Conservation (phyloP, 208 protist genomes). For the Novymonas esmeraldas region DNA sequence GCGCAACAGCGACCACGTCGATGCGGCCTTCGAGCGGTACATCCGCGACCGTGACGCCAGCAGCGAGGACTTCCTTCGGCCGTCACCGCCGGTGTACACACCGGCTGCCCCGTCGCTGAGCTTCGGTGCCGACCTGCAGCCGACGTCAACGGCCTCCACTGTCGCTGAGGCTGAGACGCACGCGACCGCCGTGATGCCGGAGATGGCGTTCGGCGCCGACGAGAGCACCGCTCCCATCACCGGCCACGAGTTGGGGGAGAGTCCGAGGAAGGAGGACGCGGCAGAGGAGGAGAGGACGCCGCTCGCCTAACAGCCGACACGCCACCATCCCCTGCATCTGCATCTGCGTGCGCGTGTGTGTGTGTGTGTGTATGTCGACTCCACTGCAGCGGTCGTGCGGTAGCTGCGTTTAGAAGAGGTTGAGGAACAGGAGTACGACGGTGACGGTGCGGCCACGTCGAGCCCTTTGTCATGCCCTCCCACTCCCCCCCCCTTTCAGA, state of each 20-base stretch:
- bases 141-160: background rate
- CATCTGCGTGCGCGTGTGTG: too few relatives aligned
- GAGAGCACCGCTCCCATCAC: constrained; percentile 15
- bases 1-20: constrained; percentile 44
- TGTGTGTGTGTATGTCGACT: background rate
- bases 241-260: background rate
- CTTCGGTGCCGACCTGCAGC: constrained; percentile 8
- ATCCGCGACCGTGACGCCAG: constrained; percentile 47
- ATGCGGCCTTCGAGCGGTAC: constrained; percentile 55
- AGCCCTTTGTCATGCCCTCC: background rate
- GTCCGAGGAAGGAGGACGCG: background rate
- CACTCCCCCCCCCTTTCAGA: background rate
- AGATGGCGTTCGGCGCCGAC: constrained; percentile 35
- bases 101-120: background rate
- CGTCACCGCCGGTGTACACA: background rate
- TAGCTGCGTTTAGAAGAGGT: too few relatives aligned
- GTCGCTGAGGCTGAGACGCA: background rate
- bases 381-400: too few relatives aligned
- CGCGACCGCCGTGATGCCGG: background rate
- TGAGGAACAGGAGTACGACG: too few relatives aligned
- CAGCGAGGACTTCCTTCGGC: constrained; percentile 1
- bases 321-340: too few relatives aligned
- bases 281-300: background rate
- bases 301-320: too few relatives aligned
- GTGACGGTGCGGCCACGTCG: too few relatives aligned